Percentiles rank a stretch among this genome's conserved stretches.
Conservation (phyloP, 2,329 filamentous ascomycete species). For the Neopestalotiopsis sp. region DNA sequence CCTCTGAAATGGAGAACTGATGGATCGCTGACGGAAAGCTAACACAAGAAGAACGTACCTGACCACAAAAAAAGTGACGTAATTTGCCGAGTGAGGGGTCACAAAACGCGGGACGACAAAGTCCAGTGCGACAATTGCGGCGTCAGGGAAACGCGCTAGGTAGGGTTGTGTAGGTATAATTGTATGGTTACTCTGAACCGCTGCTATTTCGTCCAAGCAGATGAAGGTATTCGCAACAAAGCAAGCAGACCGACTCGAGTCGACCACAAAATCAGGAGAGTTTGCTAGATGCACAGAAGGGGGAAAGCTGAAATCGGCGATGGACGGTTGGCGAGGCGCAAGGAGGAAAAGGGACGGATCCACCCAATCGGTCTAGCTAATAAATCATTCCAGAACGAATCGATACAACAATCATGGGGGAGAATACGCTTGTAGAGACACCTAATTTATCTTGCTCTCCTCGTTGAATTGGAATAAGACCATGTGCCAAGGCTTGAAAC, state of each 20-base stretch:
- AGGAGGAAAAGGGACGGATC: background rate
- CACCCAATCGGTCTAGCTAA: background rate
- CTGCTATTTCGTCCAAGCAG: background rate
- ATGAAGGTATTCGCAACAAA: background rate
- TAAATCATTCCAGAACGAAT: background rate
- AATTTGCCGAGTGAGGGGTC: conserved; percentile 11
- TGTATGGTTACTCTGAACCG: background rate
- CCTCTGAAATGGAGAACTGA: background rate
- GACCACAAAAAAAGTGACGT: conserved; percentile 7
- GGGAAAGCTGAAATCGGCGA: background rate
- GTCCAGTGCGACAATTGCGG: background rate
- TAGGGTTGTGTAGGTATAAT: background rate
- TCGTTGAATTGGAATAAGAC: background rate
- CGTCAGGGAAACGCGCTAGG: background rate
- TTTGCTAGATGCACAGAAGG: background rate
- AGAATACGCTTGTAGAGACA: background rate
- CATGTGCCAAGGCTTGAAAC: background rate
- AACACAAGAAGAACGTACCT: conserved; percentile 2
- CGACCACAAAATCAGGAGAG: background rate
- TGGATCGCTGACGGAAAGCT: background rate
- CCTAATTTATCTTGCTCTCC: background rate
- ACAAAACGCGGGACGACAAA: background rate
- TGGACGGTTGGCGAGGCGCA: background rate
- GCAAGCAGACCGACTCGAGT: background rate
- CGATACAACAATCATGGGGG: background rate